Evolutionary conservation across 2,329 filamentous ascomycete species (phyloP).

Genomic region (Apiospora marii): DNA sequence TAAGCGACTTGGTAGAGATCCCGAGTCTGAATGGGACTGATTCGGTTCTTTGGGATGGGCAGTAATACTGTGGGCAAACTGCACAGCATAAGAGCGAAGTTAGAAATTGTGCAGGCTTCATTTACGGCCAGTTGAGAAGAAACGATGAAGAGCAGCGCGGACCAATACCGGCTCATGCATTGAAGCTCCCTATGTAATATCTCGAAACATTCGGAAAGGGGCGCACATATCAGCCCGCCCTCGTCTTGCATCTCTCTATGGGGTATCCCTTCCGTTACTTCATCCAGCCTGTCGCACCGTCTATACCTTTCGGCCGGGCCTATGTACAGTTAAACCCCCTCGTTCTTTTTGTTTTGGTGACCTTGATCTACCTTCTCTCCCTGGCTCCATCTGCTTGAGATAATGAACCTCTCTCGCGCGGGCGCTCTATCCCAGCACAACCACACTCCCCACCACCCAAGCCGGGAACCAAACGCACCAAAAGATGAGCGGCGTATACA

Average conservation of each 20-base stretch:
- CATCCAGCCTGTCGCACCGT: neutral
- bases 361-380: neutral
- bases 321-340: neutral
- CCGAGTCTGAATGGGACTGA: neutral
- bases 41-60: neutral
- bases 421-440: constrained; percentile 59
- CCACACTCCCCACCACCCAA: constrained; percentile 74
- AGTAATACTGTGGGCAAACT: neutral
- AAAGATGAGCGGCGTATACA: constrained; percentile 89
- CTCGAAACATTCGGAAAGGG: neutral
- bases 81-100: neutral
- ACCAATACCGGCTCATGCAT: neutral
- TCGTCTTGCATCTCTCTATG: neutral
- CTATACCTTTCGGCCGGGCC: neutral
- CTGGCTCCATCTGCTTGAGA: neutral
- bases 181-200: neutral
- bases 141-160: neutral
- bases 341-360: neutral
- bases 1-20: neutral
- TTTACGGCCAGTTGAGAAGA: neutral
- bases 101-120: neutral
- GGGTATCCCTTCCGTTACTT: constrained; percentile 16
- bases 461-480: constrained; percentile 97
- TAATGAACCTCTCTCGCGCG: neutral
- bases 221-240: neutral